Base-by-base conservation (phyloP, 2,329 filamentous ascomycete species). In the Aspergillus sp. region DNA sequence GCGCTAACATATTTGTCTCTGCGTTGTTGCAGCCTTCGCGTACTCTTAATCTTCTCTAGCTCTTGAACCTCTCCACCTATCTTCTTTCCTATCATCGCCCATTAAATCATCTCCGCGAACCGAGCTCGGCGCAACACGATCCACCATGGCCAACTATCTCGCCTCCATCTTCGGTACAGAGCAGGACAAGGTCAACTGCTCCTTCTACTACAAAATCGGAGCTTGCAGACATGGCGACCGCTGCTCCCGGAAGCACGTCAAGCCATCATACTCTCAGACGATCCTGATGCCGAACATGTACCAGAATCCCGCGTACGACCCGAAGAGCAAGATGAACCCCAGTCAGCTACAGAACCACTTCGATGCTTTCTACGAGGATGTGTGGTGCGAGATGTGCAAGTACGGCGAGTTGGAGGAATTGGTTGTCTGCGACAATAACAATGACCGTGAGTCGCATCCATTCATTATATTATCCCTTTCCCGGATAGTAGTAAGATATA, bases 121-220 rank as follows among this genome's bases (percentile, higher is more conserved):
- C 21, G 51, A 36, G 23, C 17, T 25, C 36, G 15, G 44, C 51
- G 17, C 54, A 54, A 21, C 36, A 54, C 44, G 27, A 51, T 56
- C 52, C 66, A 80, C 27, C 74, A 96, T 96, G 93, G 93, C 93
- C 74, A 97, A 97, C 84, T 98, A 97, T 78, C 90, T 99, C 78
- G 95, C 95, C 73, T 96, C 92, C 76, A 99, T 99, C 82, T 99
- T 99, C 84, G 95, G 95, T 74, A 99, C 95, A 30, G 95, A 99
- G 85, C 95, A 98, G 80, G 95, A 99, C 88, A 99, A 94, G 77
- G 93, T 97, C 83, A 97, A 98, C 86, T 97, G 95, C 86, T 95
- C 90, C 60, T 99, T 99, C 87, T 99, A 99, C 88, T 93, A 97
- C 90, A 99, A 99, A 84, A 99, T 99, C 79, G 95, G 95, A 77